Base-by-base conservation (phyloP, 176 grass and related monocot species). In the Oryza punctata region DNA sequence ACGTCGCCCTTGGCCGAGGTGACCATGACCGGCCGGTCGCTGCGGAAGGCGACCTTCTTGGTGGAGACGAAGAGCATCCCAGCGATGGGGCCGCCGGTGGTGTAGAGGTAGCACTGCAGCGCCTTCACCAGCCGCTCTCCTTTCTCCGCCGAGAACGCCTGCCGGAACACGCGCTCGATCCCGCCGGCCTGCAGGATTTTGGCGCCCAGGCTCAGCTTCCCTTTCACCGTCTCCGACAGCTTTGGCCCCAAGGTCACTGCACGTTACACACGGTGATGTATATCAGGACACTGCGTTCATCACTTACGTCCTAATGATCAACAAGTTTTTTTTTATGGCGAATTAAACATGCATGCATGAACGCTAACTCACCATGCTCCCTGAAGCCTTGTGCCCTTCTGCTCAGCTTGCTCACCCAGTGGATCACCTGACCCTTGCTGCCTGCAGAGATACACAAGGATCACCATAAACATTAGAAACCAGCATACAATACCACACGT, bases 31-130 rank as follows among this genome's bases (percentile, higher is more conserved):
- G 86, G 79, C n/a, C 85, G 86, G 73, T 94, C 85, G 82, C 92
- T 97, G 45, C 90, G 90, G 82, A 97, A 97, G 26, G 95, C 92
- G 11, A 94, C 25, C 70, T 92, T 89, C 87, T 79, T 84, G 45
- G 73, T 94, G 72, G 95, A 94, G 37, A 94, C 89, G 83, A 89
- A 94, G 68, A 97, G 85, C 84, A 92, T 88, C 25, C 95, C 95
- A 60, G 90, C 69, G 70, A 97, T 93, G 30, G 95, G 95, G 0
- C 95, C 95, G 8, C 81, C 78, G 10, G 92, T 94, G 65, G 95
- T 97, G 45, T 89, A 97, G 27, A 97, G 78, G 80, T 89, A 90
- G 82, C 95, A 94, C 84, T 94, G 93, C 67, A 87, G 91, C 70
- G 86, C 86, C 68, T 97, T 94, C 6, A 94, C 35, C 70, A 97